Evolutionary conservation across 2,329 filamentous ascomycete genomes (phyloP).

Genomic region (Phialemonium atrogriseum): DNA sequence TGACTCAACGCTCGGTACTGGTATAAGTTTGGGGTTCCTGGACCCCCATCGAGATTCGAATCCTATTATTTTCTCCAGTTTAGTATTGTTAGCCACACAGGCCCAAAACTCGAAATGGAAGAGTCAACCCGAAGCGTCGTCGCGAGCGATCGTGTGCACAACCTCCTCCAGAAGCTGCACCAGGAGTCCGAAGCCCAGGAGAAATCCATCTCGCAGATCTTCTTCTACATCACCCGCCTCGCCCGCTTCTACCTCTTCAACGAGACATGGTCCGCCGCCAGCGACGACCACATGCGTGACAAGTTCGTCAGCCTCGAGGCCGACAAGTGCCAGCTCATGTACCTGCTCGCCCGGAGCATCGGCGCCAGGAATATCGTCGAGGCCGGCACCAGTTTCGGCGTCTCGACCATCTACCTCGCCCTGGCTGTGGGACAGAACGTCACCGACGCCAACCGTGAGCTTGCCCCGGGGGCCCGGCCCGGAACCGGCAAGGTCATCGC

Average conservation of each 20-base stretch:
- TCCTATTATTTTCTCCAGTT: no score
- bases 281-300: slow-evolving; percentile 36
- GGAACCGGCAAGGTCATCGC: slow-evolving; percentile 40
- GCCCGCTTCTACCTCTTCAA: slow-evolving; percentile 14
- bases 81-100: no score
- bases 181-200: slow-evolving; percentile 11
- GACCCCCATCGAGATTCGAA: no score
- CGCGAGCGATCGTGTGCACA: slow-evolving; percentile 1
- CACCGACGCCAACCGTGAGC: slow-evolving; percentile 4
- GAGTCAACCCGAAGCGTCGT: no score
- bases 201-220: slow-evolving; percentile 14
- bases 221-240: slow-evolving; percentile 17
- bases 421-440: slow-evolving; percentile 45
- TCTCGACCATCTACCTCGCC: slow-evolving; percentile 55
- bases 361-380: slow-evolving; percentile 46
- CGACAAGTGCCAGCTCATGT: slow-evolving; percentile 49
- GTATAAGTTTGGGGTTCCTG: no score
- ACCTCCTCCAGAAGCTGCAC: slow-evolving; percentile 1
- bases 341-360: slow-evolving; percentile 40
- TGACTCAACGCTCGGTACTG: no score
- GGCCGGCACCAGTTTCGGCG: slow-evolving; percentile 52
- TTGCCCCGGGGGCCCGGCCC: slow-evolving; percentile 12
- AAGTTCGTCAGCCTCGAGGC: slow-evolving; percentile 52
- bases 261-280: slow-evolving; percentile 7
- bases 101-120: no score